A percentile compares a stretch with the other conserved stretches of the same genome.
Conservation (phyloP, 345 rosid genomes). For the Passiflora organensis region DNA sequence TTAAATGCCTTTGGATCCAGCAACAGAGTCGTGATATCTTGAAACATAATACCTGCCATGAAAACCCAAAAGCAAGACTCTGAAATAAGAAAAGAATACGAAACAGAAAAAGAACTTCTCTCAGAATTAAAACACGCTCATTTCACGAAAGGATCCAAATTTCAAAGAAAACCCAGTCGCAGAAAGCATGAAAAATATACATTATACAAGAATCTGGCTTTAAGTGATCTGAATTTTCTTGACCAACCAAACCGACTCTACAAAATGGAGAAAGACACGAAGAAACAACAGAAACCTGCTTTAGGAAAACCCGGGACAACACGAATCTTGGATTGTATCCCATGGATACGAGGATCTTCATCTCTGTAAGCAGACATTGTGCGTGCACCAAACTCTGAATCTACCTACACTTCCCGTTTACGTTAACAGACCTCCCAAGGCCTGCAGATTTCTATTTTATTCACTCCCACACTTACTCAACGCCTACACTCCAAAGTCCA, state of each 20-base stretch:
- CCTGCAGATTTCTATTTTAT: too few species aligned
- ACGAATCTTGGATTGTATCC: conserved; percentile 18
- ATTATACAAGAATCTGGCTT: too few species aligned
- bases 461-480: too few species aligned
- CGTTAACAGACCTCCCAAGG: too few species aligned
- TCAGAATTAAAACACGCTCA: too few species aligned
- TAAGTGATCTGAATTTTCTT: too few species aligned
- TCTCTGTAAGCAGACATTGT: conserved; percentile 62
- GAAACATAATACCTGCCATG: conserved; percentile 93
- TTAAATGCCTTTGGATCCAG: conserved; percentile 89
- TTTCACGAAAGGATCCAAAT: not conserved
- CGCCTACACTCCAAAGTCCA: too few species aligned
- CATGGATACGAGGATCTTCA: conserved; percentile 43
- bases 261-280: not conserved
- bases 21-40: conserved; percentile 86
- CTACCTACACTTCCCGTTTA: too few species aligned
- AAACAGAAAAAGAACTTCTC: too few species aligned
- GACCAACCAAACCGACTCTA: too few species aligned
- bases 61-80: not conserved
- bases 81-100: too few species aligned
- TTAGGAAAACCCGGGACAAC: conserved; percentile 25
- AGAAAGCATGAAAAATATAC: not conserved
- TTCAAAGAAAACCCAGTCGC: not conserved
- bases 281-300: conserved; percentile 16
- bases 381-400: too few species aligned